Evolutionary conservation across 2,329 filamentous ascomycete genomes (phyloP).

Genomic region (Hypoxylon rubiginosum): DNA sequence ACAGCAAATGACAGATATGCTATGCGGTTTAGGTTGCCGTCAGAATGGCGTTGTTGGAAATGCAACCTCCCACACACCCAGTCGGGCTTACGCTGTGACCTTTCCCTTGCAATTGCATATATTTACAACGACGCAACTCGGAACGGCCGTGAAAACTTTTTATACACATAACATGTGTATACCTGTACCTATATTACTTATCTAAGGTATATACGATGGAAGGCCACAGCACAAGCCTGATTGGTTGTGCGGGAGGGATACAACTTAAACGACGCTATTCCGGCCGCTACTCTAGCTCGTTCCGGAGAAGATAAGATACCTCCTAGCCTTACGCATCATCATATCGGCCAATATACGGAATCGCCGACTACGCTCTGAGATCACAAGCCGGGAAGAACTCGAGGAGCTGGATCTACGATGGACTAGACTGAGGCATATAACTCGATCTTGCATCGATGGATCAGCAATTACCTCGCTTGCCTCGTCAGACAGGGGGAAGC

Average conservation of each 20-base stretch:
- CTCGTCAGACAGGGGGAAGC: constrained; percentile 34
- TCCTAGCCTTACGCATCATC: neutral
- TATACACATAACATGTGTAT: neutral
- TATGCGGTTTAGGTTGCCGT: constrained; percentile 9
- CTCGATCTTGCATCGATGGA: constrained; percentile 1
- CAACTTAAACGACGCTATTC: neutral
- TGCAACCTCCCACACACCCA: neutral
- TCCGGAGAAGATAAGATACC: constrained; percentile 1
- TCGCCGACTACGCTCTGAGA: constrained; percentile 37
- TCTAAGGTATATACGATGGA: no score
- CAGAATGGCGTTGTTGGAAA: neutral
- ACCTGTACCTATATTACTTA: no score
- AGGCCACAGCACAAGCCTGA: neutral
- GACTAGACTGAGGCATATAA: constrained; percentile 41
- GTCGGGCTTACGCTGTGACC: neutral
- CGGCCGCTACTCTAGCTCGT: constrained; percentile 7
- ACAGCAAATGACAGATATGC: constrained; percentile 19
- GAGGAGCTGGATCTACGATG: constrained; percentile 30
- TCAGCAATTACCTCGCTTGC: constrained; percentile 36
- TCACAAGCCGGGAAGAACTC: constrained; percentile 15
- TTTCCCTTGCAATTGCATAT: neutral
- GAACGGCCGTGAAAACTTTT: neutral
- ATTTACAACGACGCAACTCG: neutral
- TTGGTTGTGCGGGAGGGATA: neutral
- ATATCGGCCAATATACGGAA: constrained; percentile 12